These are phyloP conservation scores for Metarhizium brunneum DNA, from an alignment of 2,329 filamentous ascomycete genomes.

Conservation along the genomic window DNA sequence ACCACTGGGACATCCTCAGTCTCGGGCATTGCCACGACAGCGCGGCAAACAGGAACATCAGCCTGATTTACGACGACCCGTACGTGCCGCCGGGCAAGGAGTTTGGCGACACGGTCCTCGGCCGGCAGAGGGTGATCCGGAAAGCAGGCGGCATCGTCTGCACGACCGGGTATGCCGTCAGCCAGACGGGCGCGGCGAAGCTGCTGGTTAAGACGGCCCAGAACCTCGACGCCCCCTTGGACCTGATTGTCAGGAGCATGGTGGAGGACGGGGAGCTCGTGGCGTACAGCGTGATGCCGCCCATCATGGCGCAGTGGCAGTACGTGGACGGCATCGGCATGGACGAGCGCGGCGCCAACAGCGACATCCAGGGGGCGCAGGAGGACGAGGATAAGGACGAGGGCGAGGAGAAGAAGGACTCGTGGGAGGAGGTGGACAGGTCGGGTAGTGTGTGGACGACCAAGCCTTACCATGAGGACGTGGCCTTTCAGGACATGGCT, in stretches of 20 bases:
- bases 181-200: constrained; percentile 18
- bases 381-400: constrained; percentile 4
- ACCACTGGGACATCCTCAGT: not conserved
- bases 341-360: constrained; percentile 10
- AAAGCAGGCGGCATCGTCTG: constrained; percentile 14
- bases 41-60: not conserved
- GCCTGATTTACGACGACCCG: constrained; percentile 10
- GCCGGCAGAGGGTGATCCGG: constrained; percentile 14
- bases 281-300: constrained; percentile 15
- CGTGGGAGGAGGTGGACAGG: not conserved
- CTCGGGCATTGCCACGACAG: not conserved
- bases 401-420: not conserved
- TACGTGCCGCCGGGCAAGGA: constrained; percentile 8
- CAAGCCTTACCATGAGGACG: too few relatives aligned
- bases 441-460: not conserved
- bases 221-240: constrained; percentile 16
- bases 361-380: constrained; percentile 14
- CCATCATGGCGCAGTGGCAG: constrained; percentile 17
- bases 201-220: constrained; percentile 8
- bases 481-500: too few relatives aligned
- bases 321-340: constrained; percentile 14
- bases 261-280: constrained; percentile 12
- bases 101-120: constrained; percentile 11
- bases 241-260: constrained; percentile 16
- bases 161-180: constrained; percentile 18